These are phyloP conservation scores for Colletotrichum sp. DNA, from an alignment of 2,329 filamentous ascomycete species.

Conservation along the genomic window DNA sequence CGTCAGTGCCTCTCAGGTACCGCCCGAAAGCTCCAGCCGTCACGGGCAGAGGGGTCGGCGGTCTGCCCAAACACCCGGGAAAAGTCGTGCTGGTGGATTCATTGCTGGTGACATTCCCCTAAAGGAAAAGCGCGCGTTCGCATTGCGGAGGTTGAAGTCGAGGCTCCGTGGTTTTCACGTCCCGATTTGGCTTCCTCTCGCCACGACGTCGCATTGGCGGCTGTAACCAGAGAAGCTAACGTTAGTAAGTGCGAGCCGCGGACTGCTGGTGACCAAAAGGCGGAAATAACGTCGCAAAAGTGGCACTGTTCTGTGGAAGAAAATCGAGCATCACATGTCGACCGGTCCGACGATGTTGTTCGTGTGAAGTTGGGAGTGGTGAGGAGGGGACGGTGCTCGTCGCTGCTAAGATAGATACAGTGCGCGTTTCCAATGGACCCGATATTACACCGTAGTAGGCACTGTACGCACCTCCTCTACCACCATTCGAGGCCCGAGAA, in stretches of 20 bases:
- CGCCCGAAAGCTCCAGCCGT: not conserved
- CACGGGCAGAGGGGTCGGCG: not conserved
- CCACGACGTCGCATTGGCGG: slow-evolving; percentile 5
- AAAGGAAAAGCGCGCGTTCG: not conserved
- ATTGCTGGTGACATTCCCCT: not conserved
- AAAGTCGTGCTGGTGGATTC: not conserved
- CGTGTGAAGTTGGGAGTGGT: not conserved
- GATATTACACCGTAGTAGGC: rapidly evolving
- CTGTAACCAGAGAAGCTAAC: not conserved
- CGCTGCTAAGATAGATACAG: not conserved
- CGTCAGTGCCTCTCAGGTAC: not conserved
- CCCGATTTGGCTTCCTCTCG: slow-evolving; percentile 15
- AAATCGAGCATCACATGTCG: not conserved
- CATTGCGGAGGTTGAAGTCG: slow-evolving; percentile 10
- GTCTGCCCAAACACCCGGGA: not conserved
- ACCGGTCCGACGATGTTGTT: not conserved
- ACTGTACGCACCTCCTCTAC: not conserved
- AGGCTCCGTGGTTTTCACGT: slow-evolving; percentile 20
- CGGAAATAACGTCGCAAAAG: not conserved
- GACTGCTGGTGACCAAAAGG: not conserved
- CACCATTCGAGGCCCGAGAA: not conserved
- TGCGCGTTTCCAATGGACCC: not conserved
- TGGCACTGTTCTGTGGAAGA: not conserved
- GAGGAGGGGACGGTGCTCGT: not conserved
- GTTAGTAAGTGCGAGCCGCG: not conserved